Evolutionary conservation across 257 asterid species (phyloP), one percentile per base, ranked within the genome.

Genomic region (Voacanga thouarsii): DNA sequence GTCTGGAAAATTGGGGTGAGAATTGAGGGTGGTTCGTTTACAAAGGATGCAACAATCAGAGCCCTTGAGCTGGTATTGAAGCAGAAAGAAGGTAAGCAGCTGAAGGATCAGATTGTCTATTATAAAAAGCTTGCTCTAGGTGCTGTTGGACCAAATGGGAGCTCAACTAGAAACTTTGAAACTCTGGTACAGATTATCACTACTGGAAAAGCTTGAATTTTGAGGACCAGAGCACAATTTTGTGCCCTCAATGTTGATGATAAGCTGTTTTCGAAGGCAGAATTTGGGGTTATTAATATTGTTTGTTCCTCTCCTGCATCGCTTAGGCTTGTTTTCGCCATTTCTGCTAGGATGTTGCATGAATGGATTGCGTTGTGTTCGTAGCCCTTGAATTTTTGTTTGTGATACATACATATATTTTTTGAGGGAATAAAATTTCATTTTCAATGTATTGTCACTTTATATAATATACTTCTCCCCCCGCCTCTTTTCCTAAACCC

Each of bases 1-100:
- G 85, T 85, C n/a, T 89, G 94, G 89, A 30, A 63, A 80, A 85
- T 89, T 47, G 96, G 92, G 7, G 87, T 88, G 39, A 87, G 85
- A 26, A 68, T 90, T 76, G 89, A 78, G 37, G 90, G 89, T 5
- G 90, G 89, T 16, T 73, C n/a, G 3, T 86, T 90, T 19, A 83
- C 86, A 0, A 86, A 84, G 72, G 24, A 55, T 0, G 79, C 79
- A 8, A 45, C 71, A 24, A 4, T 49, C 37, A 45, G n/a, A 43
- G 89, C 88, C 51, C 83, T 89, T 83, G 86, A 89, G 6, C 12
- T 47, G 6, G 90, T 87, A 79, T 47, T 85, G 64, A 66, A 53
- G 2, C 33, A 55, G 11, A 81, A 77, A 44, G 67, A 50, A 28
- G 85, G 83, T 77, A 83, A 82, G 79, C 49, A 77, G 75, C 60